Evolutionary conservation across 805 yeast genomes (phyloP).

Genomic region (Suhomyces faveliae): DNA sequence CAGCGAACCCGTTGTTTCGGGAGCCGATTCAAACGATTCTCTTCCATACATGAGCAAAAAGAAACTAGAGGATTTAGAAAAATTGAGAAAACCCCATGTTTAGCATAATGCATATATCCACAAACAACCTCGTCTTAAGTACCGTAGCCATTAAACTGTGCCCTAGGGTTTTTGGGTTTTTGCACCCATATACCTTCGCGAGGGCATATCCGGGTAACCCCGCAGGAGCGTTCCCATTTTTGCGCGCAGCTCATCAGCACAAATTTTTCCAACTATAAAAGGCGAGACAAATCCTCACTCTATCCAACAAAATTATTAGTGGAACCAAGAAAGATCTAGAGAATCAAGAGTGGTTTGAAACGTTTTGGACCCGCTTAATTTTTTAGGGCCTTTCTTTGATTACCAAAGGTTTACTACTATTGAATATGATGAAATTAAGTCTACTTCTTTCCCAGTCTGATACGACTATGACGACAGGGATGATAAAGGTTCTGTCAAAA

Average conservation of each 20-base stretch:
- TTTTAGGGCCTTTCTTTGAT: not conserved
- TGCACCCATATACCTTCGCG: not conserved
- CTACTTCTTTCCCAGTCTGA: conserved; percentile 89
- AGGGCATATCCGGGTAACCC: conserved; percentile 7
- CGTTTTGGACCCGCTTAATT: not conserved
- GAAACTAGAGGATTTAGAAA: conserved; percentile 30
- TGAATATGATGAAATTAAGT: conserved; percentile 51
- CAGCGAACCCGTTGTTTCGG: too few species aligned
- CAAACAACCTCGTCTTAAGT: not conserved
- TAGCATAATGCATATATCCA: not conserved
- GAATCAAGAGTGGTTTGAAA: conserved; percentile 1
- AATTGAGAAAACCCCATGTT: conserved; percentile 24
- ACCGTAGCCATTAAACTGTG: not conserved
- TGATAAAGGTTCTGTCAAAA: conserved; percentile 46
- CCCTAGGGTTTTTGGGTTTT: conserved; percentile 1
- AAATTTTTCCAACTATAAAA: conserved; percentile 6
- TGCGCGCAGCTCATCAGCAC: conserved; percentile 3
- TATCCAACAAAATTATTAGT: not conserved
- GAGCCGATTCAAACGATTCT: not conserved
- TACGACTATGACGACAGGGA: conserved; percentile 93
- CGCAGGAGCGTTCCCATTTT: not conserved
- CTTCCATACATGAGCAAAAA: conserved; percentile 16
- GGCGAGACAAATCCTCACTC: not conserved
- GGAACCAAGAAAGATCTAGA: not conserved
- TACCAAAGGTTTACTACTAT: not conserved